Evolutionary conservation across 306 rosid species (phyloP), one percentile per base, ranked within the genome.

Genomic region (Alnus rubra): DNA sequence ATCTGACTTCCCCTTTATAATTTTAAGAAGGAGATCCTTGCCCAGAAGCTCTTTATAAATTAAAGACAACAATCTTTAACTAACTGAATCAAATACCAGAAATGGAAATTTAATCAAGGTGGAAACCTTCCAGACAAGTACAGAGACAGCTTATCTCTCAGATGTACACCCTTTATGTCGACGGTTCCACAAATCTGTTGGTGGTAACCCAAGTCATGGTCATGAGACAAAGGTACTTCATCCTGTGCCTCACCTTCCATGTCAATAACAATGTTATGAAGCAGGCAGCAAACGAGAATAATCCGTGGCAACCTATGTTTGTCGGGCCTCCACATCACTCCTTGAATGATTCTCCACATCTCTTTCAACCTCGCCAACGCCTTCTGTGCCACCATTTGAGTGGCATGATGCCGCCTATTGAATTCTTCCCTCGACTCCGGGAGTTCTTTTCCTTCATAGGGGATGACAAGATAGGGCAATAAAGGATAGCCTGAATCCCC

Each of bases 261-360:
- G 28, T 92, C 97, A 48, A 94, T 89, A 64, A 84, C 81, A 73
- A 94, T 94, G 88, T 94, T 92, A 56, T 94, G 98, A 87, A 94
- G 97, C 81, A 94, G 71, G 80, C 98, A 92, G 74, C 52, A 94
- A 63, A 92, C 97, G 0, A 94, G 91, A 75, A 94, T 92, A 53
- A 94, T 92, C 85, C 97, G 88, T 0, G 98, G 98, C 78, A 94
- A 59, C 48, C 92, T 86, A 72, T 94, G 97, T 73, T 89, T 92
- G 87, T 94, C 98, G 0, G 97, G 98, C 62, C 98, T 84, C 98
- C 98, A 92, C 97, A 94, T 94, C 19, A 84, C 85, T 79, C 98
- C 98, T 13, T 84, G 90, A 79, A 94, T 94, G 88, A 92, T 91
- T 88, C 88, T 88, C 98, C 98, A 94, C 81, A 76, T 97, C 92